Base-by-base conservation (phyloP, 177 flowering plant species). In the Vitis hybrid region DNA sequence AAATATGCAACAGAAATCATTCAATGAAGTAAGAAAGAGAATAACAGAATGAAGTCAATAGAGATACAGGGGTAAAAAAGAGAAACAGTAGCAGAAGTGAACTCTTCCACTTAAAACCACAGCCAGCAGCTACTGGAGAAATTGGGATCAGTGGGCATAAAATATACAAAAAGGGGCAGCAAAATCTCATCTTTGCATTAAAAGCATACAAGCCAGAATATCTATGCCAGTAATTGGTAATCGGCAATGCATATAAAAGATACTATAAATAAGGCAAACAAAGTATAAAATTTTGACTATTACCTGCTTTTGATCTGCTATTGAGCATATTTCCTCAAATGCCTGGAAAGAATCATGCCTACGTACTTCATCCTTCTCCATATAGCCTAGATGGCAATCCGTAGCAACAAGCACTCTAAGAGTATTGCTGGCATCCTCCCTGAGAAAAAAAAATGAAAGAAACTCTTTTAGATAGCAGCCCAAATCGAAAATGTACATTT, bases 291-390 rank as follows among this genome's bases (percentile, higher is more conserved):
- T 11, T 33, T 24, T 62, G 60, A 63, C 17, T 11, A 44, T 58
- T 7, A 90, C 99, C 94, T 94, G 76, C 63, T 91, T 88, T 72
- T 92, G 78, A 77, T 88, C 94, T 3, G 99, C 99, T 67, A 94
- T 90, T 56, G 97, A 90, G 84, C 99, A 94, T 72, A 96, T 92
- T 84, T 96, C 98, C 69, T 96, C 99, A 81, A 96, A 96, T 4
- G 99, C 95, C 77, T 85, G 83, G 72, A 96, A 96, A 0, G 99
- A 94, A 83, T 96, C 99, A 72, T 90, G 89, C 64, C 99, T 85
- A 2, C 99, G 85, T 62, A 96, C 75, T 80, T 92, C 98, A 83
- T 96, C 98, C 78, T 94, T 96, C 79, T 96, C 99, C 98, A 94
- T 89, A 72, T 96, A 96, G 13, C 99, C 99, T 65, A 96, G 81